A percentile compares a stretch with the other conserved stretches of the same genome.
Evolutionary conservation across 2,329 filamentous ascomycete species (phyloP).

Genomic region (Cadophora malorum): DNA sequence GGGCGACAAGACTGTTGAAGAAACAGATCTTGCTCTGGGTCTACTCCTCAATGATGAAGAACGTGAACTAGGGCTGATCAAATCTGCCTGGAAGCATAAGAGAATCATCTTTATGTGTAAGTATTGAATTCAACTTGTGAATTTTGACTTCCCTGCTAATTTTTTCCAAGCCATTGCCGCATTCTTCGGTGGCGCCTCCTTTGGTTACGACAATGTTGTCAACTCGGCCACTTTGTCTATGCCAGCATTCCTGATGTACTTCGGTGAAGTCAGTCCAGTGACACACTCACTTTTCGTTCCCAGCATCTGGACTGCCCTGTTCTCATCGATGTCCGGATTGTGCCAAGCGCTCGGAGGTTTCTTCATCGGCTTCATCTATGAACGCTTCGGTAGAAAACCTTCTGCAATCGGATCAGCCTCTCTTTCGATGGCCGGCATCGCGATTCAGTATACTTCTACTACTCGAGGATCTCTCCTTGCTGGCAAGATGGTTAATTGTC

Average conservation of each 20-base stretch:
- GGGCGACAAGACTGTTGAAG: neutral
- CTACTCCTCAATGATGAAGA: constrained; percentile 12
- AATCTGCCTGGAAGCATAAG: constrained; percentile 11
- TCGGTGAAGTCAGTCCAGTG: constrained; percentile 35
- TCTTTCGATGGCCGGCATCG: constrained; percentile 29
- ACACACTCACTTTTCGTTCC: constrained; percentile 30
- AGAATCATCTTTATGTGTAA: constrained; percentile 14
- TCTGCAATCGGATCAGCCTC: constrained; percentile 27
- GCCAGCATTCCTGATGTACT: constrained; percentile 32
- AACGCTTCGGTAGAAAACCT: constrained; percentile 32
- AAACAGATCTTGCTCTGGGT: constrained; percentile 2
- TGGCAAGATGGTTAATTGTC: constrained; percentile 36
- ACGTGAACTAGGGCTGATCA: neutral
- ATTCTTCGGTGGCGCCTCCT: constrained; percentile 24
- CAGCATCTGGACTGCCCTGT: constrained; percentile 35
- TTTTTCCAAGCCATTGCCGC: neutral
- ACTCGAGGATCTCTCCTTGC: constrained; percentile 28
- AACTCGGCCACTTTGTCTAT: constrained; percentile 34
- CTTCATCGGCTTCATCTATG: constrained; percentile 28
- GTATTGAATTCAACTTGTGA: neutral
- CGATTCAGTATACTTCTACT: constrained; percentile 29
- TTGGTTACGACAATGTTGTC: constrained; percentile 34
- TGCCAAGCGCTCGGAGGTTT: constrained; percentile 32
- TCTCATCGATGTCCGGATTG: constrained; percentile 34
- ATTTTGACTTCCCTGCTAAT: too few species aligned